Evolutionary conservation across 2,329 filamentous ascomycete genomes (phyloP).

Genomic region (Aspergillus alliaceus): DNA sequence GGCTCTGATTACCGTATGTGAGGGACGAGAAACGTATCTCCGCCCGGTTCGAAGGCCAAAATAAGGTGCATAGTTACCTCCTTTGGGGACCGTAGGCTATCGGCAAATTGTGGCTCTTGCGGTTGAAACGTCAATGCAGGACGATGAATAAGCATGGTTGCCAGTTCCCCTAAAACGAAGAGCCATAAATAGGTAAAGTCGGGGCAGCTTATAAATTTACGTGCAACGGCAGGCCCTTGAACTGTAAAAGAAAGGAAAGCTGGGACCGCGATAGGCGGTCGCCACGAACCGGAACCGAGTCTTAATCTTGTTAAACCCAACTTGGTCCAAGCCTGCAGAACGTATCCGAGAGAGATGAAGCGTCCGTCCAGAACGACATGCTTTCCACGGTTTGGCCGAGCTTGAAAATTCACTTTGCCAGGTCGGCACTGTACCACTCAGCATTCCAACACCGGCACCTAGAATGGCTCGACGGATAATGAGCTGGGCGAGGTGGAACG

Average conservation of each 20-base stretch:
- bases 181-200: not conserved
- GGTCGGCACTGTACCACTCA: conserved; percentile 44
- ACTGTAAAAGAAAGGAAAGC: conserved; percentile 28
- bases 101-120: not conserved
- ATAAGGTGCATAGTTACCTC: not conserved
- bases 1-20: not conserved
- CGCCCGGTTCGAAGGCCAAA: not conserved
- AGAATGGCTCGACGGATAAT: conserved; percentile 47
- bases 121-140: not conserved
- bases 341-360: conserved; percentile 45
- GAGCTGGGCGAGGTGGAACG: conserved; percentile 48
- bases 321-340: conserved; percentile 48
- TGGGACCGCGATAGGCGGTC: conserved; percentile 37
- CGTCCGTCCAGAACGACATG: conserved; percentile 30
- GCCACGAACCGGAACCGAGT: conserved; percentile 28
- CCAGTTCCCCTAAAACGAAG: not conserved
- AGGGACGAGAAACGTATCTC: not conserved
- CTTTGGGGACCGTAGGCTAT: not conserved
- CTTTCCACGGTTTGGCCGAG: conserved; percentile 16
- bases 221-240: no score
- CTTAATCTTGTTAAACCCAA: conserved; percentile 35
- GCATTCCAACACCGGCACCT: conserved; percentile 44
- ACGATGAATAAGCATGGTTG: not conserved
- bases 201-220: no score
- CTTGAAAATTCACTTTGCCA: conserved; percentile 36